Base-by-base conservation (phyloP, 345 rosid genomes). In the Sonneratia alba region DNA sequence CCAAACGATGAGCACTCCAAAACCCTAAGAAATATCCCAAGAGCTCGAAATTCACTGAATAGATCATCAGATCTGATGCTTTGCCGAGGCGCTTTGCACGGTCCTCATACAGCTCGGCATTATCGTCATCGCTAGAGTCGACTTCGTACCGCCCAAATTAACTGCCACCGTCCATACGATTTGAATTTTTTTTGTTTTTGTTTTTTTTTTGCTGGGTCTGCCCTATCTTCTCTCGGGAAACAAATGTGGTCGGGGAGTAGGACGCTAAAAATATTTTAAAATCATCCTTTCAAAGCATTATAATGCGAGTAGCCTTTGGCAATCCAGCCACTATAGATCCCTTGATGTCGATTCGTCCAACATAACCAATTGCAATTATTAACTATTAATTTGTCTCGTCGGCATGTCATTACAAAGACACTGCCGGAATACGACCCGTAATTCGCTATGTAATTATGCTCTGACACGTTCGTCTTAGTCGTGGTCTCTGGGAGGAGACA, bases 81-180 rank as follows among this genome's bases (percentile, higher is more conserved):
- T 27, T 37, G 42, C 9, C 40, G 3, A 11, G 42, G 48, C 59
- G 7, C 57, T 68, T 48, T n/a, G 36, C 70, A 40, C 8, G 48
- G 43, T 27, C 32, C 32, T 40, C 27, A n/a, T 48, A 48, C 18
- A 48, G 14, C 53, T 48, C 14, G 12, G 53, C 16, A 14, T 48
- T 48, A 48, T 13, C 18, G 18, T 48, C 53, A 48, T 40, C 43
- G 43, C 15, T 48, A 12, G 36, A 22, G 64, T 59, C 64, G 36
- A n/a, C 32, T n/a, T 56, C 38, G 36, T 19, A 57, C 73, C 66
- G 66, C 66, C 66, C 73, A 57, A 27, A 47, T 47, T 47, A 47
- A 57, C 56, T 36, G 22, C 53, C 66, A 42, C 47, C 66, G 66
- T 56, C 73, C 73, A 70, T 48, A 24, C 32, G 32, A 27, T 27